Conservation (phyloP, 129 eudicot species). For the Oenanthe sinensis region DNA sequence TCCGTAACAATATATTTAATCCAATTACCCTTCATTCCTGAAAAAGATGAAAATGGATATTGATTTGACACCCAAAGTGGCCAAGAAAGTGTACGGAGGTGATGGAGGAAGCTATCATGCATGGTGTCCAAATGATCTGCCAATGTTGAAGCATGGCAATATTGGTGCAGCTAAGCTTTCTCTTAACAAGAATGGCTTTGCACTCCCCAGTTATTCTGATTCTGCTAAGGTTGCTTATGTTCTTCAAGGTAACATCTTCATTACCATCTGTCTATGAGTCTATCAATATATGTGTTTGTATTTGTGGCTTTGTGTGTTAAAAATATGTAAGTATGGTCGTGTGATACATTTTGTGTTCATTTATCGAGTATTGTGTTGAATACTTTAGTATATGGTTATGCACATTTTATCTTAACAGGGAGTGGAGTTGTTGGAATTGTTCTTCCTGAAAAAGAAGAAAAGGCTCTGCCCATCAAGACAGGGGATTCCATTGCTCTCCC, state of each 20-base stretch:
- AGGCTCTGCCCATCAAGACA: slow-evolving; percentile 25
- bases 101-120: slow-evolving; percentile 60
- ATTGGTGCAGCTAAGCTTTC: slow-evolving; percentile 71
- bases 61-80: slow-evolving; percentile 57
- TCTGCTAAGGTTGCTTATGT: slow-evolving; percentile 44
- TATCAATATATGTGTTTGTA: too few species aligned
- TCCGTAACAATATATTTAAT: too few species aligned
- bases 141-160: slow-evolving; percentile 61
- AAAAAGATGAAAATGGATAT: slow-evolving; percentile 35
- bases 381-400: too few species aligned
- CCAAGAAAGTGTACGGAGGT: slow-evolving; percentile 47
- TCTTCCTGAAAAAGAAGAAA: slow-evolving; percentile 38
- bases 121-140: slow-evolving; percentile 65
- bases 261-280: too few species aligned
- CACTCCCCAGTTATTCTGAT: slow-evolving; percentile 68
- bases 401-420: slow-evolving; percentile 5
- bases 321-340: too few species aligned
- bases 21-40: too few species aligned
- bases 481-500: slow-evolving; percentile 50
- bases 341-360: too few species aligned
- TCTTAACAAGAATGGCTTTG: slow-evolving; percentile 54
- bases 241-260: slow-evolving; percentile 37
- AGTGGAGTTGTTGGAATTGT: slow-evolving; percentile 35
- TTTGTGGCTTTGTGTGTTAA: too few species aligned
- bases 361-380: too few species aligned